These are phyloP conservation scores for Sporobolomyces pararoseus DNA, from an alignment of 768 basidiomycete genomes.

Conservation along the genomic window DNA sequence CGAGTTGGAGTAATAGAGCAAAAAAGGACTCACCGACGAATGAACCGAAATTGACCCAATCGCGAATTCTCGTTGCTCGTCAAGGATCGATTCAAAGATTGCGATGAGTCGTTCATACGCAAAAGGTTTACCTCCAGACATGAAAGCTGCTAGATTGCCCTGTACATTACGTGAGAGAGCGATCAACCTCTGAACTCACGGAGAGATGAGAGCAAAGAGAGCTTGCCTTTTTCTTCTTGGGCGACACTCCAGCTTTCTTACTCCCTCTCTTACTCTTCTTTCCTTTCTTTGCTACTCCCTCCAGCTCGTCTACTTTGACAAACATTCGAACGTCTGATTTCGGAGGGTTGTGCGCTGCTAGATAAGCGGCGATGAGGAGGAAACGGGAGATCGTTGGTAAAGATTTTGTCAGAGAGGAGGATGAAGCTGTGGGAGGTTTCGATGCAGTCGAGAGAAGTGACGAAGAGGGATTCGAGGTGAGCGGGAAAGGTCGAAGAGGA, in stretches of 20 bases:
- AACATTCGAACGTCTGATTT: constrained; percentile 50
- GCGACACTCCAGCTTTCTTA: not conserved
- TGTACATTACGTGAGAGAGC: not conserved
- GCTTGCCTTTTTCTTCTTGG: constrained; percentile 20
- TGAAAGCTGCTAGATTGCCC: constrained; percentile 5
- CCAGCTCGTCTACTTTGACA: constrained; percentile 45
- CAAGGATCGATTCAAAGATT: constrained; percentile 47
- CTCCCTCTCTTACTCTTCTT: constrained; percentile 15
- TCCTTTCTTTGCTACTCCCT: constrained; percentile 37
- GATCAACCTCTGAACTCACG: not conserved
- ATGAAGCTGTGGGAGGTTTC: not conserved
- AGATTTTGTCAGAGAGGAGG: constrained; percentile 15
- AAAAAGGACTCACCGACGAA: constrained; percentile 4
- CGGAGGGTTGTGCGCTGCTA: constrained; percentile 50
- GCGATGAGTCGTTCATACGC: constrained; percentile 50
- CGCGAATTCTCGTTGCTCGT: constrained; percentile 16
- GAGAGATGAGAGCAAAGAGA: not conserved
- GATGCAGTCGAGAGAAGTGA: not conserved
- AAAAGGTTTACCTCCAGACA: constrained; percentile 46
- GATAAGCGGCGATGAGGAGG: constrained; percentile 48
- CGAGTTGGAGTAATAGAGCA: not conserved
- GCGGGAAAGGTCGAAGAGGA: not conserved
- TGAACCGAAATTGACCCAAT: constrained; percentile 8
- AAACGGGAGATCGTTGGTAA: constrained; percentile 45
- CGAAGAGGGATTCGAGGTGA: not conserved